Percentiles rank a stretch among this genome's conserved stretches.
Evolutionary conservation across 2,329 filamentous ascomycete genomes (phyloP).

Genomic region (Mycocentrospora acerina): DNA sequence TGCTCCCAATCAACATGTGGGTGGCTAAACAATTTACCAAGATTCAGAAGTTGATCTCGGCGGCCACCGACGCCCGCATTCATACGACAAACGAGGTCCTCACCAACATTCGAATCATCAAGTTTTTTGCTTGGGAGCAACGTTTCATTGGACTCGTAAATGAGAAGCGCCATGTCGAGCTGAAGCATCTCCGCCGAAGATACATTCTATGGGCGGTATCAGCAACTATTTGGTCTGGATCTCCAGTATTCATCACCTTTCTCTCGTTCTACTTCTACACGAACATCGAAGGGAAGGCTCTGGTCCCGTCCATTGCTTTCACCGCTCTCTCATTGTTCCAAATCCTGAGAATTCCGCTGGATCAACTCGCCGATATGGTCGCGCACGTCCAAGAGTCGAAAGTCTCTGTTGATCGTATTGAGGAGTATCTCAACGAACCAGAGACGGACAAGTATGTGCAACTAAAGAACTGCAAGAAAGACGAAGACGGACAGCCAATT

Average conservation of each 20-base stretch:
- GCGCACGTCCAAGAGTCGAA: slow-evolving; percentile 97
- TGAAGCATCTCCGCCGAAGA: slow-evolving; percentile 74
- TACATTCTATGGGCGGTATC: slow-evolving; percentile 92
- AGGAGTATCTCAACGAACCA: slow-evolving; percentile 88
- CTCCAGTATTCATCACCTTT: slow-evolving; percentile 93
- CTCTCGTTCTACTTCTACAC: slow-evolving; percentile 95
- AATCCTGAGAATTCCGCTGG: slow-evolving; percentile 85
- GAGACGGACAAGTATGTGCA: slow-evolving; percentile 96
- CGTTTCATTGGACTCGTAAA: slow-evolving; percentile 84
- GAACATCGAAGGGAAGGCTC: slow-evolving; percentile 79
- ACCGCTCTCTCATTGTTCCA: slow-evolving; percentile 95
- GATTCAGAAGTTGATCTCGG: slow-evolving; percentile 88
- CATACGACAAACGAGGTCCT: slow-evolving; percentile 95
- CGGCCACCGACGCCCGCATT: slow-evolving; percentile 92
- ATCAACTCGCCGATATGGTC: slow-evolving; percentile 97
- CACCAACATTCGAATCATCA: slow-evolving; percentile 98
- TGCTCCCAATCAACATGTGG: slow-evolving; percentile 86
- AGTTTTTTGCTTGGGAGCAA: slow-evolving; percentile 98
- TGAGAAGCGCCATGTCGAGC: slow-evolving; percentile 79
- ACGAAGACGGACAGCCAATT: slow-evolving; percentile 67
- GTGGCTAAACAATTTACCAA: slow-evolving; percentile 83
- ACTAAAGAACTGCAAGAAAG: slow-evolving; percentile 68
- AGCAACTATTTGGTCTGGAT: slow-evolving; percentile 94
- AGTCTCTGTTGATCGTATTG: slow-evolving; percentile 94
- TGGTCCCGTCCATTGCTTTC: slow-evolving; percentile 92